phyloP scores from a whole-genome alignment of 2,329 filamentous ascomycete genomes.

The Monosporascus sp. region DNA sequence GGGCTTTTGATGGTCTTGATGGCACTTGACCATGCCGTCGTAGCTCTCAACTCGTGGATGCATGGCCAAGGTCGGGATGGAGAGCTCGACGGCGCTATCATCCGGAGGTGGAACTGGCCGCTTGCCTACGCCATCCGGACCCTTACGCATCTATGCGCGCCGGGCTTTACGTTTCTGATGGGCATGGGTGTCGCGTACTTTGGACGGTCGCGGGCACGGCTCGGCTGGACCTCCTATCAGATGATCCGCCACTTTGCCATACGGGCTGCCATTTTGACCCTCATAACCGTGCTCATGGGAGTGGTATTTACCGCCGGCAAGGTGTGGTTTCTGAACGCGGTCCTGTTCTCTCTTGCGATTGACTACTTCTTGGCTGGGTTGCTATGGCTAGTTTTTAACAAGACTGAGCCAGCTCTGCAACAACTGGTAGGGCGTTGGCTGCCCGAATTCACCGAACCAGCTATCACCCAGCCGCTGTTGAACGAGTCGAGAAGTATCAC shows the following conservation, averaged over 20 bases:
- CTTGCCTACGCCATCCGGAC: conserved; percentile 34
- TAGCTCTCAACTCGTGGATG: conserved; percentile 34
- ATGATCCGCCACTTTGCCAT: conserved; percentile 34
- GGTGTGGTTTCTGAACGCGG: conserved; percentile 37
- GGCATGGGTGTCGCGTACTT: conserved; percentile 42
- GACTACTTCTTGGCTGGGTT: conserved; percentile 39
- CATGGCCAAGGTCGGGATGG: conserved; percentile 32
- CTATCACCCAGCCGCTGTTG: no score
- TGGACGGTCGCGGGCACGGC: conserved; percentile 31
- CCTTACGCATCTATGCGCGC: conserved; percentile 39
- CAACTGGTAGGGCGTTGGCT: conserved; percentile 15
- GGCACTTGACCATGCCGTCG: conserved; percentile 38
- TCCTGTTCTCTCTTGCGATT: conserved; percentile 38
- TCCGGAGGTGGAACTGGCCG: conserved; percentile 32
- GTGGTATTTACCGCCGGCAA: conserved; percentile 25
- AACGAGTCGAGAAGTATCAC: conserved; percentile 2
- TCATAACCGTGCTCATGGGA: conserved; percentile 27
- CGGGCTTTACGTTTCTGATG: conserved; percentile 40
- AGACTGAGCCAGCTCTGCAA: conserved; percentile 29
- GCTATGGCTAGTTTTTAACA: conserved; percentile 32
- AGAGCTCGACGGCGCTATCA: conserved; percentile 30
- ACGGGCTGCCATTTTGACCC: conserved; percentile 30
- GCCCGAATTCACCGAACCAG: neutral
- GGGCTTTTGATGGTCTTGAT: conserved; percentile 39
- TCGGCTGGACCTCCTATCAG: conserved; percentile 31